Conservation (phyloP, 768 basidiomycete species). For the Gymnopilus dilepis region DNA sequence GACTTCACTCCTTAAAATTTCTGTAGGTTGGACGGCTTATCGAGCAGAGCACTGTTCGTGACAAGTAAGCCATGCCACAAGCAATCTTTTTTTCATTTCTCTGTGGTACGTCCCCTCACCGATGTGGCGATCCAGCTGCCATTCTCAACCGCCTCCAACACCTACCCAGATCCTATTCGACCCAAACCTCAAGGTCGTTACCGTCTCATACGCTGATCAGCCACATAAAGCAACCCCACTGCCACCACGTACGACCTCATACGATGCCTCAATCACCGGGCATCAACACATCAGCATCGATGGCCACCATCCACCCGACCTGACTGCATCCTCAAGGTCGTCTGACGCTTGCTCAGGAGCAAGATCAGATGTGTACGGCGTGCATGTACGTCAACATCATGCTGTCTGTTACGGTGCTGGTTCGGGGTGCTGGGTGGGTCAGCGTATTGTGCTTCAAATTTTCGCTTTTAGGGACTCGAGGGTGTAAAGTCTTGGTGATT, state of each 20-base stretch:
- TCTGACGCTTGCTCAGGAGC: neutral
- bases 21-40: constrained; percentile 40
- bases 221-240: neutral
- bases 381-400: neutral
- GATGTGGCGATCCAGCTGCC: neutral
- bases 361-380: neutral
- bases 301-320: neutral
- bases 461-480: neutral
- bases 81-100: neutral
- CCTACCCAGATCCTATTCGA: neutral
- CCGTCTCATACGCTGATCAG: neutral
- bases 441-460: neutral
- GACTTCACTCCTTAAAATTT: neutral
- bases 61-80: neutral
- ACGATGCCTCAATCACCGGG: neutral
- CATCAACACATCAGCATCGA: neutral
- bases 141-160: neutral
- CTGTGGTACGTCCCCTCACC: neutral
- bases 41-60: constrained; percentile 36
- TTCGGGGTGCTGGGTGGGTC: neutral
- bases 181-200: neutral
- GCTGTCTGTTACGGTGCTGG: neutral
- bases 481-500: constrained; percentile 3
- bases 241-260: neutral
- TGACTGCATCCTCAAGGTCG: neutral